These are phyloP conservation scores for grape (Vitis vinifera) DNA, from an alignment of 164 flowering plant species.

Conservation along the genomic window DNA sequence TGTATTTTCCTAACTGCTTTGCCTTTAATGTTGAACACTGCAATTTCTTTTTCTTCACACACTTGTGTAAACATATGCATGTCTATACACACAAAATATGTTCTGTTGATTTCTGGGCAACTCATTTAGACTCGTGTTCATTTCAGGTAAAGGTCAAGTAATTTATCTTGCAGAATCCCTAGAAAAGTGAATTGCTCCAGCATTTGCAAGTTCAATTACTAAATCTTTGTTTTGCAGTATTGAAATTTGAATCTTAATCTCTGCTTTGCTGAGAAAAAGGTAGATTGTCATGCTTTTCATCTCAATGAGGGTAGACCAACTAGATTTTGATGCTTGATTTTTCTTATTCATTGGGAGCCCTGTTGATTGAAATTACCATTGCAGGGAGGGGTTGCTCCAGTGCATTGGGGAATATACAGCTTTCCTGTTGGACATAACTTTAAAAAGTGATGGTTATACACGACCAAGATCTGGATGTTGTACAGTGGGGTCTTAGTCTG, in stretches of 20 bases:
- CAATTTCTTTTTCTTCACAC: no score
- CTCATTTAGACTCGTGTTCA: background rate
- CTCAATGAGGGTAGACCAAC: no score
- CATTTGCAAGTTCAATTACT: background rate
- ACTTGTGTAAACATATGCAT: no score
- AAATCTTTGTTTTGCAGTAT: background rate
- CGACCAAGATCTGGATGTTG: slow-evolving; percentile 32
- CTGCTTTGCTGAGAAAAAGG: background rate
- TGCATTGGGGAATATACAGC: background rate
- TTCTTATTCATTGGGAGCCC: background rate
- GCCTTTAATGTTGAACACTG: no score
- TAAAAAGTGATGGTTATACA: slow-evolving; percentile 16
- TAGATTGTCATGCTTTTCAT: background rate
- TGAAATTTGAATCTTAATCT: background rate
- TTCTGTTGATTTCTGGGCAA: no score
- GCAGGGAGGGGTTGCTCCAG: background rate
- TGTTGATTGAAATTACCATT: background rate
- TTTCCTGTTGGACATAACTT: slow-evolving; percentile 3
- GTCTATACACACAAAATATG: no score
- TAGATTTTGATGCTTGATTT: no score
- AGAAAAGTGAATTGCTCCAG: background rate
- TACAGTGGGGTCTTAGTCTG: slow-evolving; percentile 38
- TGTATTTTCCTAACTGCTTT: no score
- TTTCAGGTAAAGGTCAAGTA: background rate
- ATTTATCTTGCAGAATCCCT: background rate